Evolutionary conservation across 441 rosid species (phyloP), one percentile per base, ranked within the genome.

Genomic region (Hura crepitans): DNA sequence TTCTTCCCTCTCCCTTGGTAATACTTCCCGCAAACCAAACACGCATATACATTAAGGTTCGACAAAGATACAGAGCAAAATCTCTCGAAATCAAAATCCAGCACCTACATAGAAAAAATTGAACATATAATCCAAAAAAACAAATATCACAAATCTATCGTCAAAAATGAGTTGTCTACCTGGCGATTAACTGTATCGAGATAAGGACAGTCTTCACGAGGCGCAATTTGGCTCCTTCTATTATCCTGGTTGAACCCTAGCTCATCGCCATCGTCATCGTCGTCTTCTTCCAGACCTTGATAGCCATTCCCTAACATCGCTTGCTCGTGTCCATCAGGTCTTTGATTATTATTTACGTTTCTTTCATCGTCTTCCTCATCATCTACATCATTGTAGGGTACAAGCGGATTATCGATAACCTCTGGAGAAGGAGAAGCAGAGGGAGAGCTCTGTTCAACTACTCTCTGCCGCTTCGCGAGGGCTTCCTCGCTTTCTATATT

Each of bases 81-180:
- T 84, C 72, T 95, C 88, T 95, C 97, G 57, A 95, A 95, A 84
- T 95, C 99, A 81, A 95, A 95, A 85, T 95, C 99, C 86, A 95
- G 73, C 62, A 92, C 96, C 97, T 92, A 86, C 73, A 75, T 55
- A 30, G 46, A 10, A 60, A 14, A 4, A 54, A 8, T 2, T 58
- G n/a, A 58, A 28, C 20, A 60, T 45, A 42, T 10, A 14, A 42
- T 42, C 14, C 35, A 47, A 20, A 50, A 33, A 14, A 37, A 14
- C 10, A 10, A 42, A 25, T 63, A 39, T 11, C 47, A 11, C 64
- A 25, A 23, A 35, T 53, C 65, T 12, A 11, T 49, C 15, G 49
- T 15, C 20, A 47, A 37, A 27, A 27, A 28, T 39, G 18, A 49
- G 42, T 18, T 57, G 23, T 31, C 31, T 79, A 93, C 97, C 94